These are phyloP conservation scores for Aspergillus candidus DNA, from an alignment of 2,329 filamentous ascomycete species.

Conservation along the genomic window DNA sequence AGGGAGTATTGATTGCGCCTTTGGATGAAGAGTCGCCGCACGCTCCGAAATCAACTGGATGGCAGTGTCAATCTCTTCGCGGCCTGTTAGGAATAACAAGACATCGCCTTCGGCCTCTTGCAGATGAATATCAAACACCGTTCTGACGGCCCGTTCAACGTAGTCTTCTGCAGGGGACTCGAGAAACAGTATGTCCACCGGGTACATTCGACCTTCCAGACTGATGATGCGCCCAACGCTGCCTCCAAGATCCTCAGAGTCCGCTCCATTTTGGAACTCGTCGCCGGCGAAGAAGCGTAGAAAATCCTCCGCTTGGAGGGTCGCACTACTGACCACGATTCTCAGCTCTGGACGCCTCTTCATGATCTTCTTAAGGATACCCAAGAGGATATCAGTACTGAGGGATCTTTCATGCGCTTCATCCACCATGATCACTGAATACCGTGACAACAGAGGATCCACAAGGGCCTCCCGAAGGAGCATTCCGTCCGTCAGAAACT, in stretches of 20 bases:
- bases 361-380: conserved; percentile 83
- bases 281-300: conserved; percentile 65
- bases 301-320: conserved; percentile 82
- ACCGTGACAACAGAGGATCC: conserved; percentile 82
- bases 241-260: conserved; percentile 32
- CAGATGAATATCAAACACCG: conserved; percentile 80
- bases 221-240: conserved; percentile 64
- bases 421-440: conserved; percentile 96
- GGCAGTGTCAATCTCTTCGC: conserved; percentile 82
- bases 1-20: conserved; percentile 56
- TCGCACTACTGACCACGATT: conserved; percentile 89
- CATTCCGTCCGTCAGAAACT: conserved; percentile 91
- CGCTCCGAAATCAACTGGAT: conserved; percentile 75
- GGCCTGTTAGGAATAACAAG: conserved; percentile 82
- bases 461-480: conserved; percentile 87
- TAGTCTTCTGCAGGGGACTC: conserved; percentile 78
- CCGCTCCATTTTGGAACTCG: conserved; percentile 31
- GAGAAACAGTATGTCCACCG: conserved; percentile 79
- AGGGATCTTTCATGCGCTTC: conserved; percentile 93
- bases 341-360: conserved; percentile 73
- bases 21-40: conserved; percentile 55
- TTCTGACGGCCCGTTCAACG: conserved; percentile 72
- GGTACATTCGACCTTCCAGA: conserved; percentile 79
- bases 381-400: conserved; percentile 84
- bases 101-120: conserved; percentile 80